A percentile compares a stretch with the other conserved stretches of the same genome.
These are phyloP conservation scores for Glonium stellatum DNA, from an alignment of 495 filamentous ascomycete species.

Conservation along the genomic window DNA sequence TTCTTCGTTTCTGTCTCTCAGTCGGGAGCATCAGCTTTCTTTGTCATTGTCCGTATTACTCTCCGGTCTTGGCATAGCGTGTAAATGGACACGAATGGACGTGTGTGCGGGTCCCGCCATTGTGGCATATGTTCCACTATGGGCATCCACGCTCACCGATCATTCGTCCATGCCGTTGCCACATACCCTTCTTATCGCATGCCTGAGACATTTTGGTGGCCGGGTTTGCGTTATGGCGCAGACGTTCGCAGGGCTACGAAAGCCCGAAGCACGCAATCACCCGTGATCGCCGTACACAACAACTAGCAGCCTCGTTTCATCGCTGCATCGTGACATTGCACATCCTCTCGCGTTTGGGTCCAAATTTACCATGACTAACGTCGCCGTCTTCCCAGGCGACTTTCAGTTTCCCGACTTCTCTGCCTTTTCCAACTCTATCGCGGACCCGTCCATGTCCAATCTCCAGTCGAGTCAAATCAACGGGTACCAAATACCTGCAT, in stretches of 20 bases:
- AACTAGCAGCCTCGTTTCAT: background rate
- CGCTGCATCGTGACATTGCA: conserved; percentile 1
- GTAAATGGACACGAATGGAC: background rate
- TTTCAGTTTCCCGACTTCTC: conserved; percentile 32
- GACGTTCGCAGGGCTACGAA: conserved; percentile 1
- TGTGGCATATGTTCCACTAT: conserved; percentile 15
- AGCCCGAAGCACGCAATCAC: conserved; percentile 31
- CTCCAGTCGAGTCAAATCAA: conserved; percentile 42
- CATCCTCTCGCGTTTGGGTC: background rate
- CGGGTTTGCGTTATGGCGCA: conserved; percentile 1
- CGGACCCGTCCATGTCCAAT: conserved; percentile 35
- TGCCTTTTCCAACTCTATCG: conserved; percentile 16
- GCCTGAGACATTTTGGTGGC: background rate
- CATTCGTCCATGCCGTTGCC: background rate
- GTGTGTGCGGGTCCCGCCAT: conserved; percentile 20
- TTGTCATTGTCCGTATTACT: conserved; percentile 6
- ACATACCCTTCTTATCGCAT: background rate
- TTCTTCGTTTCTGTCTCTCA: no score
- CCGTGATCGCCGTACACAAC: conserved; percentile 16
- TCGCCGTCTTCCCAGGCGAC: conserved; percentile 27
- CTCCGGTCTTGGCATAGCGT: conserved; percentile 5
- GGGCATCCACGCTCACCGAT: background rate
- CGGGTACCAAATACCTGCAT: conserved; percentile 34
- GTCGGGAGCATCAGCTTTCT: conserved; percentile 1
- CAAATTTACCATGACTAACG: conserved; percentile 26